Base-by-base conservation (phyloP, 1,139 yeast genomes). In the Yamadazyma songkhlaensis region DNA sequence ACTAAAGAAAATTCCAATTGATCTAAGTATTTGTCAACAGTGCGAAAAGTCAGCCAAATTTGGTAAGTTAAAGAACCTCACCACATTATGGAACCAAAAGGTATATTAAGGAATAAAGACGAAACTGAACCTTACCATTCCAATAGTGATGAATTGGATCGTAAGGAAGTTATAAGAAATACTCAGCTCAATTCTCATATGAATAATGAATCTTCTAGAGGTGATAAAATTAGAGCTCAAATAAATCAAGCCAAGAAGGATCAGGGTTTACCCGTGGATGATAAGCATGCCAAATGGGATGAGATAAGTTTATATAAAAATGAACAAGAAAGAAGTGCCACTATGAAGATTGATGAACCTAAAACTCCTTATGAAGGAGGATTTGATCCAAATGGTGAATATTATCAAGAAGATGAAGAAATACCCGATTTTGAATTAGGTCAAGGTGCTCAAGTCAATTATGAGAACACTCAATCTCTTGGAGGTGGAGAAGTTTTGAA, bases 341-440 rank as follows among this genome's bases (percentile, higher is more conserved):
- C 87, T 31, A 84, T 84, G 90, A 77, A 79, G 59, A 89, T 92
- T 36, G 95, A 88, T 51, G 98, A 92, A 60, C 98, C 98, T 26
- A 92, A 92, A 67, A 92, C 98, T 2, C 98, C 98, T 3, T 92
- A 85, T 56, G 95, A 87, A 55, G 96, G 95, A 14, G 95, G 97
- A 0, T 85, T 87, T 31, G 85, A 87, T 50, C 95, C 94, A 3
- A 76, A 79, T 41, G 77, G 81, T 9, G 97, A 90, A 49, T 94
- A 90, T 56, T 89, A 89, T 55, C 74, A 79, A 46, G 76, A 75
- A 2, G 90, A 82, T 46, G 84, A 77, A 21, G 84, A 77, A 17
- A 70, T 71, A 22, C 75, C 76, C 3, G 64, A 53, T 11, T 66
- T 70, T 39, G 58, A 60, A 29, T 57, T 71, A 45, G 77, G 76